phyloP scores from a whole-genome alignment of 228 moss, liverwort and hornwort genomes.

The Sphagnum fallax region DNA sequence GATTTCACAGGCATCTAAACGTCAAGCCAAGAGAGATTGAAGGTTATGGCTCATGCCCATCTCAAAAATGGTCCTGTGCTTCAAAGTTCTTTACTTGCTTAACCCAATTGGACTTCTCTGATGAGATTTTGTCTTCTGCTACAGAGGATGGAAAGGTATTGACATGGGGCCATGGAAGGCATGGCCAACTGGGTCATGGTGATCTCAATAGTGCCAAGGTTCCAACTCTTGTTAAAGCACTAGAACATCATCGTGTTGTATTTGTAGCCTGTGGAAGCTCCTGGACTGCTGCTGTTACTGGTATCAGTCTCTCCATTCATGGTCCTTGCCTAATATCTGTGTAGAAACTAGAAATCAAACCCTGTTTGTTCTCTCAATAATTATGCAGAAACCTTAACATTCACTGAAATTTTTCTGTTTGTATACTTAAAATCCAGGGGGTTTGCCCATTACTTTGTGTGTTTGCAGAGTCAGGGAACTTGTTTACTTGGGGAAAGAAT shows the following conservation, averaged over 20 bases:
- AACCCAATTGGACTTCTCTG: no score
- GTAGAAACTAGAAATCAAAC: background rate
- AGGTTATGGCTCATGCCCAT: no score
- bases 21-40: no score
- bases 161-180: constrained; percentile 93
- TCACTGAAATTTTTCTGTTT: no score
- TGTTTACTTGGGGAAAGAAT: constrained; percentile 92
- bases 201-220: constrained; percentile 49
- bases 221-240: constrained; percentile 61
- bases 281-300: constrained; percentile 81
- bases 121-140: background rate
- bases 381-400: no score
- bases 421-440: no score
- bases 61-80: no score
- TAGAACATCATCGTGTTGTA: constrained; percentile 46
- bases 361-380: background rate
- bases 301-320: constrained; percentile 18
- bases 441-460: background rate
- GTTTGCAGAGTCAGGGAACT: constrained; percentile 49
- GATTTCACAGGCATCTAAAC: no score
- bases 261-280: constrained; percentile 81
- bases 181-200: constrained; percentile 85
- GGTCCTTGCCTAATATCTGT: background rate
- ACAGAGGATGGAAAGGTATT: constrained; percentile 78
- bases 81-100: no score